Conservation (phyloP, 345 rosid genomes). For the Ricinus communis region DNA sequence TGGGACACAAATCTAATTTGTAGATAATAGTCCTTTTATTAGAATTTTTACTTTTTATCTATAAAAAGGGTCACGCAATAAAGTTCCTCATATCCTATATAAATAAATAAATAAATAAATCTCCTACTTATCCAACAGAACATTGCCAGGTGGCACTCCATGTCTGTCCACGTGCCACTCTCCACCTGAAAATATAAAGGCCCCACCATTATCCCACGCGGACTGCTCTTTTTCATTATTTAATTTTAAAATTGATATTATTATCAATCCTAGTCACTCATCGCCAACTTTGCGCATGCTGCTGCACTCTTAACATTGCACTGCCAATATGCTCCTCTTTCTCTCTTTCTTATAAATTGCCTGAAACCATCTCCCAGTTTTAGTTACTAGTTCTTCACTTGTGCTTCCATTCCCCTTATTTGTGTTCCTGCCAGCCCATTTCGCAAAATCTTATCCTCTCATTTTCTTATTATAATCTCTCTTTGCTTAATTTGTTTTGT, state of each 20-base stretch:
- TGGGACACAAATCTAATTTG: not conserved
- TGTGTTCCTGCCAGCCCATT: not conserved
- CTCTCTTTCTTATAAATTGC: not conserved
- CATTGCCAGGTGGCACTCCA: conserved; percentile 1
- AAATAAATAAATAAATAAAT: not conserved
- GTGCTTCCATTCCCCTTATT: not conserved
- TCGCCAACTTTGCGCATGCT: conserved; percentile 27
- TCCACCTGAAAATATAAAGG: not conserved
- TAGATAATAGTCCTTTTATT: not conserved
- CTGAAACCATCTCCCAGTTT: not conserved
- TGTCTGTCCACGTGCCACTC: conserved; percentile 16
- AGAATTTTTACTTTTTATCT: no score
- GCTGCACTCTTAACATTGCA: not conserved
- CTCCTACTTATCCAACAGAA: not conserved
- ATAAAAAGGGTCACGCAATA: no score
- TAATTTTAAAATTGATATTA: not conserved
- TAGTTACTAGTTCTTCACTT: no score
- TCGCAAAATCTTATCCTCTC: not conserved
- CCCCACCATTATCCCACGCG: conserved; percentile 18
- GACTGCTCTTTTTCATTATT: not conserved
- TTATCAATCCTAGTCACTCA: not conserved
- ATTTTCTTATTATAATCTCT: not conserved
- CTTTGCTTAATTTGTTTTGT: not conserved
- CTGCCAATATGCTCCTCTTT: not conserved
- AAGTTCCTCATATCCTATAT: no score